Evolutionary conservation across 129 eudicot genomes (phyloP), one percentile per base, ranked within the genome.

Genomic region (Cynara cardunculus): DNA sequence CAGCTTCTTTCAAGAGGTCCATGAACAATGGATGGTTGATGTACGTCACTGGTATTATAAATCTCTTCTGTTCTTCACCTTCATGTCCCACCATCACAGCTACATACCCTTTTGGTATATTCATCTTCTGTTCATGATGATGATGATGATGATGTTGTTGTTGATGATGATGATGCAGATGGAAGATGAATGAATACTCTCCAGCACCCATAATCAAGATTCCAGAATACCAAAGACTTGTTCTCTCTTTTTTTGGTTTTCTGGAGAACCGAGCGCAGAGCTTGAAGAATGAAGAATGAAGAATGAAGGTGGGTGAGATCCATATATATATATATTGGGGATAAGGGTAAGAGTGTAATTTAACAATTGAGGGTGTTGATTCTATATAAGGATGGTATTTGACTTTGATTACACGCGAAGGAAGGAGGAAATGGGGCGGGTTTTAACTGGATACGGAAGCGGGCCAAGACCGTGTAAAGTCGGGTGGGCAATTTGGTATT

Each of bases 11-110:
- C 74, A 95, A 80, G 16, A 95, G 79, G 62, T 87, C 87, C 84
- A 89, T 80, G 78, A 95, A 95, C 35, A 95, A 85, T 0, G 99
- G 97, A 75, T 95, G 99, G 19, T 95, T 92, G 1, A 95, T 81
- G 75, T 92, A 95, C 61, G 80, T 84, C 72, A 95, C 88, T n/a
- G 97, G 99, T 19, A 95, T 88, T 18, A 92, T 37, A 21, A 95
- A 87, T 86, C 86, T 85, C 82, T 90, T 85, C 39, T 89, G 93
- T 83, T 95, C 97, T 83, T 84, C 94, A 56, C 89, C 94, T 84
- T 85, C 82, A 71, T 89, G 94, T 11, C 99, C 99, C 77, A 92
- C 99, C 83, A 83, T 77, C 0, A 95, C 78, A 66, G 88, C 87
- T 32, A 95, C 49, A 75, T 88, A 92, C 83, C 99, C 99, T 73